Percentiles rank a stretch among this genome's conserved stretches.
These are phyloP conservation scores for Mycena rosella DNA, from an alignment of 768 basidiomycete species.

Conservation along the genomic window DNA sequence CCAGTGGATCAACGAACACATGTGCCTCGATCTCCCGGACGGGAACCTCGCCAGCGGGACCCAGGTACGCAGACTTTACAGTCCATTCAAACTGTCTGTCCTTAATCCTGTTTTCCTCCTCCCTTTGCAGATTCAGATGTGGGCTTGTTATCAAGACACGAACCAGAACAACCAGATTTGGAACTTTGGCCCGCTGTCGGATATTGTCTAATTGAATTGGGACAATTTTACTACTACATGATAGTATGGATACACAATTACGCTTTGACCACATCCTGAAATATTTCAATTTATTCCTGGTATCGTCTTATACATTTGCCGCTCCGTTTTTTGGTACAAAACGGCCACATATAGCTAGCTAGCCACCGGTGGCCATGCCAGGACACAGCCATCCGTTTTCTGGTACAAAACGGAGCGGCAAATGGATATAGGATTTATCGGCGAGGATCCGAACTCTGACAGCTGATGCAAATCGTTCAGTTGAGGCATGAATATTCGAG, in stretches of 20 bases:
- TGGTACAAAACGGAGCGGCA: conserved; percentile 1
- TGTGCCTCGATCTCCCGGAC: conserved; percentile 27
- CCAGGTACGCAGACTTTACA: neutral
- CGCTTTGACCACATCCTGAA: no score
- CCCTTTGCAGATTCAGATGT: neutral
- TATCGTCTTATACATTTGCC: no score
- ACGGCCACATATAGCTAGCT: conserved; percentile 59
- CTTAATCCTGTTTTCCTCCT: neutral
- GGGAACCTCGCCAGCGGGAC: conserved; percentile 14
- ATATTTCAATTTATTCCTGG: no score
- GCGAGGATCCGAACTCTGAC: no score
- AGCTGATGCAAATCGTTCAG: no score
- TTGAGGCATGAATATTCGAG: no score
- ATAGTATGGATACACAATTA: no score
- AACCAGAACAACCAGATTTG: neutral
- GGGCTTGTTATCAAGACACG: neutral
- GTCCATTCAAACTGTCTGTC: neutral
- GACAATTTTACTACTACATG: no score
- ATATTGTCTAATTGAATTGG: no score
- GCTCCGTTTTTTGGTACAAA: no score
- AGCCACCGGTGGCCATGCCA: conserved; percentile 1
- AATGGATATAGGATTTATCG: conserved; percentile 3
- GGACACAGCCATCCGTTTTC: neutral
- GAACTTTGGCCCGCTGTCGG: neutral
- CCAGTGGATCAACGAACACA: conserved; percentile 23